Conservation (phyloP, 257 asterid species). For the Nicotiana paniculata region DNA sequence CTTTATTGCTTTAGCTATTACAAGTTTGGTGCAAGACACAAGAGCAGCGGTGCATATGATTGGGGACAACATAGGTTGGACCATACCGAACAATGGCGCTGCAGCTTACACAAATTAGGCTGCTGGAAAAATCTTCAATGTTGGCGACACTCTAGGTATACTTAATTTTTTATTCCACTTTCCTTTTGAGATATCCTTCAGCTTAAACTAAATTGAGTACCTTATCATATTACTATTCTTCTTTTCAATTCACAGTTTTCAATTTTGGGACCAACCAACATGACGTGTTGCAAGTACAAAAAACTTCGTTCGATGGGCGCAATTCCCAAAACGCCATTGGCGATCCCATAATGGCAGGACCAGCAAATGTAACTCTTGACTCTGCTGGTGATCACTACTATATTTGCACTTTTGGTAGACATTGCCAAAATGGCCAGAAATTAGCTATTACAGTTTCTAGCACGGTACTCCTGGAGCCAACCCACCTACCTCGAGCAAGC, state of each 20-base stretch:
- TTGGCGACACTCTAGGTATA: constrained; percentile 35
- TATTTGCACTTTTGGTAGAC: constrained; percentile 39
- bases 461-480: constrained; percentile 14
- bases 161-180: not conserved
- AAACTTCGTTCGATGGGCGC: constrained; percentile 35
- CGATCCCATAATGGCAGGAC: constrained; percentile 19
- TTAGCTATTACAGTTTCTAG: constrained; percentile 26
- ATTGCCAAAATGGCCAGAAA: constrained; percentile 36
- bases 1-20: constrained; percentile 13
- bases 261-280: constrained; percentile 31
- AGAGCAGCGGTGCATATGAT: constrained; percentile 25
- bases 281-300: constrained; percentile 34
- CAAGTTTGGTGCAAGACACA: constrained; percentile 6
- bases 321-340: constrained; percentile 25
- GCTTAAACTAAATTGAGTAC: not conserved
- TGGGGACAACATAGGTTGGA: constrained; percentile 38
- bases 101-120: constrained; percentile 31
- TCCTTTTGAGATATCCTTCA: not conserved
- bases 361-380: constrained; percentile 34
- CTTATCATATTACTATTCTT: not conserved
- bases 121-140: constrained; percentile 23
- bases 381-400: constrained; percentile 34
- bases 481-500: constrained; percentile 8
- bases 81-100: constrained; percentile 16
- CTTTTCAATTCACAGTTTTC: constrained; percentile 18